A percentile compares a stretch with the other conserved stretches of the same genome.
Evolutionary conservation across 2,329 filamentous ascomycete species (phyloP).

Genomic region (Phyllosticta citribraziliensis): DNA sequence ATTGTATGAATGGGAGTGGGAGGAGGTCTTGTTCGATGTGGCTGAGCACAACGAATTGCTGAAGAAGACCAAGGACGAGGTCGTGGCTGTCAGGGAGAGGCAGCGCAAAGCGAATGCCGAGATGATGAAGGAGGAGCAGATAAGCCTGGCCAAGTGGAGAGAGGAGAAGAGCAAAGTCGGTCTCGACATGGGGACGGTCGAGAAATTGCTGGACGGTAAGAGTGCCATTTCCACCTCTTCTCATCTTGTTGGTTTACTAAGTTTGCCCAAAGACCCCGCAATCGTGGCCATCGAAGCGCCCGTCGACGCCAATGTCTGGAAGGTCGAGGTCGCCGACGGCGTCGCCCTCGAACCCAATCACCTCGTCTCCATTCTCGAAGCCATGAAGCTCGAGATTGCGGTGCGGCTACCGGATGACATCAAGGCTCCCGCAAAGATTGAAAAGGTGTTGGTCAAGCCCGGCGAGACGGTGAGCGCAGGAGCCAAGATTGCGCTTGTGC

Average conservation of each 20-base stretch:
- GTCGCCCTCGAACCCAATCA: slow-evolving; percentile 24
- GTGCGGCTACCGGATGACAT: slow-evolving; percentile 29
- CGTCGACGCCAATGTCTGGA: slow-evolving; percentile 39
- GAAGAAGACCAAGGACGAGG: slow-evolving; percentile 37
- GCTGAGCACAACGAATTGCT: slow-evolving; percentile 43
- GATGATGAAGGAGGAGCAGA: slow-evolving; percentile 39
- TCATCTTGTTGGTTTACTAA: neutral
- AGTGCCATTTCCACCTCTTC: slow-evolving; percentile 15
- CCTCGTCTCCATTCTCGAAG: slow-evolving; percentile 34
- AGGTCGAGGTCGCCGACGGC: slow-evolving; percentile 31
- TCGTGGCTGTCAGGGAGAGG: slow-evolving; percentile 33
- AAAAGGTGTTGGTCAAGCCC: slow-evolving; percentile 34
- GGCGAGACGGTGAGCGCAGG: slow-evolving; percentile 32
- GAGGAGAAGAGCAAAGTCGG: slow-evolving; percentile 34
- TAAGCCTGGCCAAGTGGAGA: slow-evolving; percentile 33
- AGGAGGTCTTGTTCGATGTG: slow-evolving; percentile 46
- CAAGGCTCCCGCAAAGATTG: slow-evolving; percentile 20
- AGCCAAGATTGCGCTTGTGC: slow-evolving; percentile 22
- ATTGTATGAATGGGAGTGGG: slow-evolving; percentile 42
- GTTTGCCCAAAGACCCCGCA: slow-evolving; percentile 19
- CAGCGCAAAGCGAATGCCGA: slow-evolving; percentile 41
- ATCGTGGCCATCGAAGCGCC: slow-evolving; percentile 32
- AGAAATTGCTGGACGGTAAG: slow-evolving; percentile 36
- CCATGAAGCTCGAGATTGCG: slow-evolving; percentile 39
- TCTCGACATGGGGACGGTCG: slow-evolving; percentile 40